A percentile compares a stretch with the other conserved stretches of the same genome.
Conservation (phyloP, 176 grass and related monocot genomes). For the Musa beccarii region DNA sequence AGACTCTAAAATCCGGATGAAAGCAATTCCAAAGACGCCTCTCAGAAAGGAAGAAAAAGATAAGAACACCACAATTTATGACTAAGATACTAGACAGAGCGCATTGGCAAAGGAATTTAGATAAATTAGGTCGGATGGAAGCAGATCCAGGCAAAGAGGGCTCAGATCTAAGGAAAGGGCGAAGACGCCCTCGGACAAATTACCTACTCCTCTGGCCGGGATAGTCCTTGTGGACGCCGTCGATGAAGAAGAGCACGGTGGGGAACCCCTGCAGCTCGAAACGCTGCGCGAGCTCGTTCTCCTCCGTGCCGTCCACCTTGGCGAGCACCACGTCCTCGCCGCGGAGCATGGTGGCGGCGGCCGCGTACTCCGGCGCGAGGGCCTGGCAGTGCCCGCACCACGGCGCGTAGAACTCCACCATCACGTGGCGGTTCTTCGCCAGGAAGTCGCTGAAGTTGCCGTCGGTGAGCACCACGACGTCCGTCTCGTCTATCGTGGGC, state of each 20-base stretch:
- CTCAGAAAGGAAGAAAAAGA: not conserved
- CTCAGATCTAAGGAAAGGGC: slow-evolving; percentile 2
- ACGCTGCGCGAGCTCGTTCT: slow-evolving; percentile 58
- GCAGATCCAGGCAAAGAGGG: not conserved
- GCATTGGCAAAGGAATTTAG: not conserved
- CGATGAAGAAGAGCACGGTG: slow-evolving; percentile 75
- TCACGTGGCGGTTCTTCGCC: slow-evolving; percentile 39
- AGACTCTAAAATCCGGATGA: not conserved
- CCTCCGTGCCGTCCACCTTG: slow-evolving; percentile 88
- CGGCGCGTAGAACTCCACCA: slow-evolving; percentile 98
- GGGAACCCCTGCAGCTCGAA: slow-evolving; percentile 87
- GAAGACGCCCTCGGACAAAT: not conserved
- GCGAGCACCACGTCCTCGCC: slow-evolving; percentile 48
- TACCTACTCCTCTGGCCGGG: slow-evolving; percentile 49
- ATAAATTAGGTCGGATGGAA: not conserved
- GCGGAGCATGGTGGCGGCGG: slow-evolving; percentile 43
- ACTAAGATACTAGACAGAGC: not conserved
- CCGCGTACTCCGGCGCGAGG: slow-evolving; percentile 75
- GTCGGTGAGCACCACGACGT: slow-evolving; percentile 52
- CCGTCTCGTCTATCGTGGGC: slow-evolving; percentile 50
- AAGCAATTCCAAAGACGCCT: not conserved
- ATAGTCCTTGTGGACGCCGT: slow-evolving; percentile 69
- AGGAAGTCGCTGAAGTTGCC: slow-evolving; percentile 77
- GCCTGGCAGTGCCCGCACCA: slow-evolving; percentile 85
- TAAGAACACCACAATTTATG: not conserved